phyloP scores from a whole-genome alignment of 441 rosid genomes.

The Gossypium schwendimanii region DNA sequence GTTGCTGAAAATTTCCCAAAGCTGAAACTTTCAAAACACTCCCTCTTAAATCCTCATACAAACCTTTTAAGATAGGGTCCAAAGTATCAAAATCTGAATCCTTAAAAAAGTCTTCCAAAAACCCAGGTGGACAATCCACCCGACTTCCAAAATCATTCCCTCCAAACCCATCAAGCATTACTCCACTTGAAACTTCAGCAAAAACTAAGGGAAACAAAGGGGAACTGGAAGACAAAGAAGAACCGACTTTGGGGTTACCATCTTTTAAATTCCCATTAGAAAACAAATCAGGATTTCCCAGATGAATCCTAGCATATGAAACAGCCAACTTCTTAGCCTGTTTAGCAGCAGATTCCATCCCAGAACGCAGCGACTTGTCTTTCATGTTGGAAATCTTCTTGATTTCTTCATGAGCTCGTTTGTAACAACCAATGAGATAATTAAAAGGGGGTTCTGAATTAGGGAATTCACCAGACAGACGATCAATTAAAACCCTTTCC shows the following conservation, averaged over 20 bases:
- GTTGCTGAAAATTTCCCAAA: constrained; percentile 85
- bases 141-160: constrained; percentile 31
- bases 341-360: constrained; percentile 53
- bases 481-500: constrained; percentile 76
- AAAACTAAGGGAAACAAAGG: constrained; percentile 69
- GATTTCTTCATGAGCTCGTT: constrained; percentile 70
- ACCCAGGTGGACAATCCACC: constrained; percentile 60
- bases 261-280: constrained; percentile 16
- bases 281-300: constrained; percentile 72
- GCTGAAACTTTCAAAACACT: constrained; percentile 68
- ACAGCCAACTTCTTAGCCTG: constrained; percentile 67
- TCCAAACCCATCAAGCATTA: constrained; percentile 51
- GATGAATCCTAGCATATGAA: constrained; percentile 71
- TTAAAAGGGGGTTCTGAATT: constrained; percentile 49
- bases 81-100: constrained; percentile 77
- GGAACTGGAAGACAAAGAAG: constrained; percentile 20
- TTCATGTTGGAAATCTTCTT: constrained; percentile 79
- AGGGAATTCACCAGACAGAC: constrained; percentile 61
- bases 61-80: constrained; percentile 67
- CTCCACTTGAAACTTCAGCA: constrained; percentile 39
- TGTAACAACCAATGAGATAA: constrained; percentile 67
- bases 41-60: constrained; percentile 91
- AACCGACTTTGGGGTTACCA: constrained; percentile 15
- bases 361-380: constrained; percentile 55
- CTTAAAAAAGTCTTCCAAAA: constrained; percentile 68